phyloP scores from a whole-genome alignment of 1,284 basidiomycete genomes.

The Cryptococcus sp. region DNA sequence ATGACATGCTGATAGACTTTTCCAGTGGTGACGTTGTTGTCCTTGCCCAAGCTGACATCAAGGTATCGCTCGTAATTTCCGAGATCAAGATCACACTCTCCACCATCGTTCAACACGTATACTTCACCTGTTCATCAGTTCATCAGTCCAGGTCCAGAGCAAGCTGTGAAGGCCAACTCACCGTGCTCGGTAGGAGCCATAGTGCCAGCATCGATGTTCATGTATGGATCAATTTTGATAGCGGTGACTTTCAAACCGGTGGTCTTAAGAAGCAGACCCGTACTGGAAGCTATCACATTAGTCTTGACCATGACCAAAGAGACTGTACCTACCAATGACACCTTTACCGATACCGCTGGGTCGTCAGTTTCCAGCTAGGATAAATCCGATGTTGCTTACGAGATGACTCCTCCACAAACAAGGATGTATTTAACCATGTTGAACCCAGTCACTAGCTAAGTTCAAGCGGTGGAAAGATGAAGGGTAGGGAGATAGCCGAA shows the following conservation, averaged over 20 bases:
- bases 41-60: constrained; percentile 84
- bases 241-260: constrained; percentile 94
- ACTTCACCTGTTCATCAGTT: constrained; percentile 85
- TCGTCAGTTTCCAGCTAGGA: not conserved
- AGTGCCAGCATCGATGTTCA: constrained; percentile 99
- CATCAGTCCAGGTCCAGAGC: constrained; percentile 4
- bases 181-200: constrained; percentile 99
- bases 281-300: constrained; percentile 73
- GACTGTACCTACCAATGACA: constrained; percentile 68
- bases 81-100: constrained; percentile 95
- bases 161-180: constrained; percentile 46
- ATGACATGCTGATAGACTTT: constrained; percentile 98
- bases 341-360: constrained; percentile 86
- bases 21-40: constrained; percentile 98
- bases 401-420: constrained; percentile 83
- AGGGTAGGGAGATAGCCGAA: too few species aligned
- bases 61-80: constrained; percentile 99
- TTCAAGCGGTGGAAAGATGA: too few species aligned
- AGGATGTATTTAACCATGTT: constrained; percentile 72
- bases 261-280: constrained; percentile 92
- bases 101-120: constrained; percentile 96
- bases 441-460: too few species aligned
- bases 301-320: not conserved
- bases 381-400: constrained; percentile 28
- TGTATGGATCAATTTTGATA: constrained; percentile 99